phyloP scores from a whole-genome alignment of 257 asterid genomes.

The Primulina huaijiensis region DNA sequence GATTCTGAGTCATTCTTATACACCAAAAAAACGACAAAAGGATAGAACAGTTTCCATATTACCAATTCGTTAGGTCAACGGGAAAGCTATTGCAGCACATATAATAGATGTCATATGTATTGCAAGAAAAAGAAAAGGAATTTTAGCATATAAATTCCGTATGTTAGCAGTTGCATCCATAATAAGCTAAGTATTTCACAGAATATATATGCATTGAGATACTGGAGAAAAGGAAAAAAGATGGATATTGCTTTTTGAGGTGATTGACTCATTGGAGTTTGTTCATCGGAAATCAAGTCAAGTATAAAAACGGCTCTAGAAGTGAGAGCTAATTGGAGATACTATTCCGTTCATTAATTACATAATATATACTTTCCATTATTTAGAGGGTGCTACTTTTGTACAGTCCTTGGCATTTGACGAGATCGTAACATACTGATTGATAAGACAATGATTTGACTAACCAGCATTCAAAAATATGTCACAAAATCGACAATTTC shows the following conservation, averaged over 20 bases:
- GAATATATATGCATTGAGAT: not conserved
- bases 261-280: not conserved
- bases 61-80: conserved; percentile 5
- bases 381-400: not conserved
- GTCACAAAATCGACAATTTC: not conserved
- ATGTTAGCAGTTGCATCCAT: not conserved
- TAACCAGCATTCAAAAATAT: conserved; percentile 1
- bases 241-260: not conserved
- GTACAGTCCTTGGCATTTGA: conserved; percentile 3
- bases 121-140: not conserved
- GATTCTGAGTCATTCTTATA: not conserved
- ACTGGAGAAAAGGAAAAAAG: not conserved
- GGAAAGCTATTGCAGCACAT: not conserved
- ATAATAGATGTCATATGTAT: not conserved
- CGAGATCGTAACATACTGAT: not conserved
- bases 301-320: not conserved
- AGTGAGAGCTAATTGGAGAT: not conserved
- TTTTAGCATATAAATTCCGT: not conserved
- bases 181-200: not conserved
- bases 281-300: conserved; percentile 12
- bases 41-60: conserved; percentile 19
- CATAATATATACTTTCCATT: not conserved
- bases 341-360: not conserved
- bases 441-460: conserved; percentile 5
- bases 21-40: not conserved